A percentile compares a stretch with the other conserved stretches of the same genome.
Evolutionary conservation across 352 stramenopile genomes (phyloP).

Genomic region (Peronospora tabacina): DNA sequence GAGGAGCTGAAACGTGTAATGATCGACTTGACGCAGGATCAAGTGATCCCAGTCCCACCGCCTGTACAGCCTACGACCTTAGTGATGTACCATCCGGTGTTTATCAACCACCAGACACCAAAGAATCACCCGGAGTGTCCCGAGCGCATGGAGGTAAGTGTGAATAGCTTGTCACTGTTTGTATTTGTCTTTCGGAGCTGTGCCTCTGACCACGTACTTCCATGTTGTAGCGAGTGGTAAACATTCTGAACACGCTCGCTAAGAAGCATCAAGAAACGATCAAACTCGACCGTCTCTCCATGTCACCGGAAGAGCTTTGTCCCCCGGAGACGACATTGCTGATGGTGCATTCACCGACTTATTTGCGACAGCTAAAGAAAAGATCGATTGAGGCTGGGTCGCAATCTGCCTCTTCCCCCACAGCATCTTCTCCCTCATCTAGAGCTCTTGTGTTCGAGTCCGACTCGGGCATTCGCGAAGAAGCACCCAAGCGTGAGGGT

Average conservation of each 20-base stretch:
- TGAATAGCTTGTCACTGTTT: neutral
- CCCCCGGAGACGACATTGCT: slow-evolving; percentile 67
- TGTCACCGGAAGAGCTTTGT: slow-evolving; percentile 64
- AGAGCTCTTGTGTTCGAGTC: slow-evolving; percentile 72
- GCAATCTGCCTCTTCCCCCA: slow-evolving; percentile 30
- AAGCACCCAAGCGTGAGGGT: slow-evolving; percentile 26
- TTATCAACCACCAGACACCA: slow-evolving; percentile 78
- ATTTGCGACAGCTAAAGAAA: slow-evolving; percentile 67
- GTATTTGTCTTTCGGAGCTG: neutral
- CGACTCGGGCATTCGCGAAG: slow-evolving; percentile 52
- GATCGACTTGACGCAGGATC: slow-evolving; percentile 66
- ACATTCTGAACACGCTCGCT: slow-evolving; percentile 49
- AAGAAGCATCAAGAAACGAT: slow-evolving; percentile 61
- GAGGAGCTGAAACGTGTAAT: slow-evolving; percentile 73
- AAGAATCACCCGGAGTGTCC: slow-evolving; percentile 78
- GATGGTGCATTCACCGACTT: slow-evolving; percentile 79
- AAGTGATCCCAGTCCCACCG: slow-evolving; percentile 20
- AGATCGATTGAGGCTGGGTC: slow-evolving; percentile 46
- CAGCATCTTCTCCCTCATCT: slow-evolving; percentile 29
- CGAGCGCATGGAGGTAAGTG: slow-evolving; percentile 68
- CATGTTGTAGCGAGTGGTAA: slow-evolving; percentile 50
- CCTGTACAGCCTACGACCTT: slow-evolving; percentile 43
- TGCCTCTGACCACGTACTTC: slow-evolving; percentile 12
- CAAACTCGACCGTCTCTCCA: slow-evolving; percentile 58
- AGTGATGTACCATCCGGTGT: slow-evolving; percentile 77